These are phyloP conservation scores for Macrocystidia cucumis DNA, from an alignment of 1,284 basidiomycete species.

Conservation along the genomic window DNA sequence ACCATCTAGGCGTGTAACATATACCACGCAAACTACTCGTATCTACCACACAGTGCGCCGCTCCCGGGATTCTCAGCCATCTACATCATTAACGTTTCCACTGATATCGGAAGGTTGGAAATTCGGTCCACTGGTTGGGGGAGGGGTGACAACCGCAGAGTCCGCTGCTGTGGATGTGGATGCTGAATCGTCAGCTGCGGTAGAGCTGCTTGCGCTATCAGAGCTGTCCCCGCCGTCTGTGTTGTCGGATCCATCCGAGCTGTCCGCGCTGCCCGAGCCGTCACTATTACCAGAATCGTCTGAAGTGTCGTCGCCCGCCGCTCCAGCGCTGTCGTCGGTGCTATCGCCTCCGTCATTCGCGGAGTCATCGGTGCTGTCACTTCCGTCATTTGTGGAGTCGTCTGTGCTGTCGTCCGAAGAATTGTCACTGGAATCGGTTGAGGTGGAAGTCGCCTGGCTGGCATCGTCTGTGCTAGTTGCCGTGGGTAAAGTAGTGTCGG, in stretches of 20 bases:
- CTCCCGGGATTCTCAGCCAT: slow-evolving; percentile 11
- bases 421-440: too few relatives aligned
- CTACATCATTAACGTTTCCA: slow-evolving; percentile 20
- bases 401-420: slow-evolving; percentile 8
- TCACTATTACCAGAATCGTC: slow-evolving; percentile 2
- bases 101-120: slow-evolving; percentile 17
- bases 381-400: slow-evolving; percentile 6
- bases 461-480: too few relatives aligned
- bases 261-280: not conserved
- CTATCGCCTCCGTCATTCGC: slow-evolving; percentile 6
- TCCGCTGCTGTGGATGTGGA: not conserved
- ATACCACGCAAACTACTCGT: too few relatives aligned
- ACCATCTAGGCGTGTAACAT: too few relatives aligned
- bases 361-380: slow-evolving; percentile 9
- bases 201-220: slow-evolving; percentile 4
- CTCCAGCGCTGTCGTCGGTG: slow-evolving; percentile 2
- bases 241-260: not conserved
- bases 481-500: too few relatives aligned
- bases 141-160: slow-evolving; percentile 4
- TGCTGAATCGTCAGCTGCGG: not conserved
- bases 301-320: slow-evolving; percentile 5
- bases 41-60: too few relatives aligned
- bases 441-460: too few relatives aligned
- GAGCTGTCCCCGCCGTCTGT: slow-evolving; percentile 7
- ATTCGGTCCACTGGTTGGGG: slow-evolving; percentile 12